Percentiles rank a stretch among this genome's conserved stretches.
Evolutionary conservation across 441 rosid species (phyloP).

Genomic region (Pelargonium myrrhifolium): DNA sequence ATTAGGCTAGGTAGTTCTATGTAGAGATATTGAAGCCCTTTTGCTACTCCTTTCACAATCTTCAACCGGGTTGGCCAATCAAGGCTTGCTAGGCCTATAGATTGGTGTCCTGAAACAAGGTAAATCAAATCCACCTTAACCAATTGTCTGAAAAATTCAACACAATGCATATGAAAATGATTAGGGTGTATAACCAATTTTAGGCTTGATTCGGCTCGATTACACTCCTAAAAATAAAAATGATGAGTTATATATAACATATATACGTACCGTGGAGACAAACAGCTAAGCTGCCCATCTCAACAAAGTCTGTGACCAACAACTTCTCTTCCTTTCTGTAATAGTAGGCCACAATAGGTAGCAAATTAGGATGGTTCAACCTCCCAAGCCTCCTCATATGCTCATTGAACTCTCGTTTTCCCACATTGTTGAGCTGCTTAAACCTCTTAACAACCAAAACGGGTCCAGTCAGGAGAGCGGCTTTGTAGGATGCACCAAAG

Average conservation of each 20-base stretch:
- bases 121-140: neutral
- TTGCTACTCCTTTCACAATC: conserved; percentile 67
- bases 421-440: conserved; percentile 67
- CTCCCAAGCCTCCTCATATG: conserved; percentile 75
- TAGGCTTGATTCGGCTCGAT: too few relatives aligned
- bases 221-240: too few relatives aligned
- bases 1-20: conserved; percentile 50
- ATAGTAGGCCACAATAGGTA: conserved; percentile 64
- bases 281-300: conserved; percentile 68
- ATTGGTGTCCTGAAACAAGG: conserved; percentile 46
- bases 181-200: too few relatives aligned
- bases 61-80: conserved; percentile 67
- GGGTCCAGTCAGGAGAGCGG: conserved; percentile 35
- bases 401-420: conserved; percentile 72
- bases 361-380: conserved; percentile 60
- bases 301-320: conserved; percentile 52
- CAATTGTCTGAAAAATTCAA: neutral
- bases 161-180: neutral
- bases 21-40: conserved; percentile 64
- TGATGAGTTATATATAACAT: too few relatives aligned
- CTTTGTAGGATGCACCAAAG: conserved; percentile 89
- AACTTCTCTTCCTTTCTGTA: conserved; percentile 91
- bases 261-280: conserved; percentile 71
- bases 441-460: conserved; percentile 81
- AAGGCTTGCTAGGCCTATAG: conserved; percentile 41